Conservation (phyloP, 1,284 basidiomycete genomes). For the Ganoderma multipileum region DNA sequence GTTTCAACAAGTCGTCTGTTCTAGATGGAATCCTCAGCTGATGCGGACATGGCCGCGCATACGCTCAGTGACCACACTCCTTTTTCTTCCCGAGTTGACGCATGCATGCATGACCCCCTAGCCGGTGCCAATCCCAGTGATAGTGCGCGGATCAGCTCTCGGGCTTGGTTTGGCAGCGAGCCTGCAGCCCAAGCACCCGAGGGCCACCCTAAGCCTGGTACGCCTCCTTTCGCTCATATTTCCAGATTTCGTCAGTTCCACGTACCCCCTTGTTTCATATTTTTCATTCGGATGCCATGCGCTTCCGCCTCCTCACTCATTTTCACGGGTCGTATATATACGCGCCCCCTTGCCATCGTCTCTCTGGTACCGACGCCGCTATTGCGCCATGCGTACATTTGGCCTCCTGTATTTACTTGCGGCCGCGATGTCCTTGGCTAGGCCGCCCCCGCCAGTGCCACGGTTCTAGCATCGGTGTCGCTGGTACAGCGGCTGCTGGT, state of each 20-base stretch:
- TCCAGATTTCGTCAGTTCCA: neutral
- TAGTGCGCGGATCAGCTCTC: neutral
- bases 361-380: conserved; percentile 15
- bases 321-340: conserved; percentile 29
- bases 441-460: conserved; percentile 39
- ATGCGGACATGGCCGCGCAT: neutral
- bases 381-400: conserved; percentile 32
- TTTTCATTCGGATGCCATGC: conserved; percentile 7
- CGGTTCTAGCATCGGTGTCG: conserved; percentile 46
- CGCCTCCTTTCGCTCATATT: neutral
- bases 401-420: conserved; percentile 32
- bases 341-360: neutral
- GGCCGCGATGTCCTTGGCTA: conserved; percentile 32
- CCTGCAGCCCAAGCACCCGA: neutral
- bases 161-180: neutral
- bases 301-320: conserved; percentile 15
- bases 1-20: neutral
- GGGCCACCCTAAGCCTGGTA: neutral
- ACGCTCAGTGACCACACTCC: conserved; percentile 16
- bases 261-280: neutral
- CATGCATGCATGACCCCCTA: neutral
- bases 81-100: neutral
- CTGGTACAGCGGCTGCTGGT: conserved; percentile 56
- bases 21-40: neutral
- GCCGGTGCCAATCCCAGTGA: neutral